Evolutionary conservation across 1,284 basidiomycete species (phyloP).

Genomic region (Moniliophthora roreri): DNA sequence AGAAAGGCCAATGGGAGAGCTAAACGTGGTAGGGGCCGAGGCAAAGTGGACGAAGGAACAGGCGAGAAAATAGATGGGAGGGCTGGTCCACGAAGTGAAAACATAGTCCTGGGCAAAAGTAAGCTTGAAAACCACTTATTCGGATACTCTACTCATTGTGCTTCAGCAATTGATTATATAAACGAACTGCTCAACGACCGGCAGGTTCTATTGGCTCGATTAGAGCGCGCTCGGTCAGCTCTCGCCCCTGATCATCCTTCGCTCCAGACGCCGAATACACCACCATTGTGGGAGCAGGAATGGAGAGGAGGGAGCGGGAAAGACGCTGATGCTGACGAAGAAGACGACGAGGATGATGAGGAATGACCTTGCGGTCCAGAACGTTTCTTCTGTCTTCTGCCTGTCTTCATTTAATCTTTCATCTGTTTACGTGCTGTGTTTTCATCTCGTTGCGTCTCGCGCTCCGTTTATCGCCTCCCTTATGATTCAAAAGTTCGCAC

Average conservation of each 20-base stretch:
- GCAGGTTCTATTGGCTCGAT: slow-evolving; percentile 50
- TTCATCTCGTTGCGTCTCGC: neutral
- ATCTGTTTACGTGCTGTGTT: neutral
- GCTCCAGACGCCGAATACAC: slow-evolving; percentile 33
- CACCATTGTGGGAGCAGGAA: slow-evolving; percentile 70
- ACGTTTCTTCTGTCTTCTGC: neutral
- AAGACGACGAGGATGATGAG: slow-evolving; percentile 35
- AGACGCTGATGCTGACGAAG: slow-evolving; percentile 48
- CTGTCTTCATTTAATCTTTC: neutral
- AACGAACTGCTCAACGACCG: slow-evolving; percentile 61
- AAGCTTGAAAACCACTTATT: slow-evolving; percentile 29
- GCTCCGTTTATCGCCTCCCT: neutral
- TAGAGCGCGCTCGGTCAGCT: slow-evolving; percentile 55
- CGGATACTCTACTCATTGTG: slow-evolving; percentile 9
- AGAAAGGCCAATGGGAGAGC: slow-evolving; percentile 31
- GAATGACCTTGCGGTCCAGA: slow-evolving; percentile 14
- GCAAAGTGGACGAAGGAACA: slow-evolving; percentile 33
- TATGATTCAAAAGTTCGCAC: neutral
- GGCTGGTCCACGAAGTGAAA: slow-evolving; percentile 83
- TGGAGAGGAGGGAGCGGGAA: slow-evolving; percentile 71
- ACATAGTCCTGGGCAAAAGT: slow-evolving; percentile 84
- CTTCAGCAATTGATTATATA: slow-evolving; percentile 81
- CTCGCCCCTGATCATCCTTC: slow-evolving; percentile 60
- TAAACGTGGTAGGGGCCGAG: slow-evolving; percentile 28
- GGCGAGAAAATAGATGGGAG: slow-evolving; percentile 74